Percentiles rank a stretch among this genome's conserved stretches.
These are phyloP conservation scores for Colletotrichum horii DNA, from an alignment of 2,329 filamentous ascomycete species.

Conservation along the genomic window DNA sequence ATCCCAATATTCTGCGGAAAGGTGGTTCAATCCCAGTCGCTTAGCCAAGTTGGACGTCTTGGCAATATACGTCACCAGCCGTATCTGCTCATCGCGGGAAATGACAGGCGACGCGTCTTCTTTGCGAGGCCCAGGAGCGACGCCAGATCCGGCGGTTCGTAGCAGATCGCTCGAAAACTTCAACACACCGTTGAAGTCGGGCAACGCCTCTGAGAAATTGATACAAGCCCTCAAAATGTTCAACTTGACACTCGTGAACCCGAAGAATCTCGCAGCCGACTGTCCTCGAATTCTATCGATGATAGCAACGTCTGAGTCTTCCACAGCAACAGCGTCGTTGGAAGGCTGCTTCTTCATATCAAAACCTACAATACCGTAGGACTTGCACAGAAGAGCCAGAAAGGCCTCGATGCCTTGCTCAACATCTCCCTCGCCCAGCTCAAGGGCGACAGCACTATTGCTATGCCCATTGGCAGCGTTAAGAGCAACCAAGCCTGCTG, in stretches of 20 bases:
- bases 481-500: conserved; percentile 80
- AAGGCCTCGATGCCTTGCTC: conserved; percentile 71
- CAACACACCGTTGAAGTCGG: conserved; percentile 89
- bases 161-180: conserved; percentile 85
- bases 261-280: conserved; percentile 68
- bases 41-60: conserved; percentile 81
- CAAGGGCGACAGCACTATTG: conserved; percentile 59
- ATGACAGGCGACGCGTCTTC: conserved; percentile 75
- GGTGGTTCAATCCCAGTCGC: conserved; percentile 71
- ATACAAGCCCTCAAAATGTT: conserved; percentile 90
- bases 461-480: conserved; percentile 57
- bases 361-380: conserved; percentile 67
- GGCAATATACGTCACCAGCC: conserved; percentile 83
- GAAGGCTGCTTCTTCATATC: conserved; percentile 38
- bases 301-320: conserved; percentile 58
- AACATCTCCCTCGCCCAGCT: conserved; percentile 68
- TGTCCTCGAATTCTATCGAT: conserved; percentile 65
- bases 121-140: conserved; percentile 73
- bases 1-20: conserved; percentile 93
- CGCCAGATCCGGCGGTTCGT: conserved; percentile 79
- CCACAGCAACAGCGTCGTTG: conserved; percentile 23
- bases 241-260: conserved; percentile 80
- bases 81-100: conserved; percentile 81
- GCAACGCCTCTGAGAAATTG: conserved; percentile 90
- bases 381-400: conserved; percentile 64